A percentile compares a stretch with the other conserved stretches of the same genome.
Conservation (phyloP, 176 grass and related monocot genomes). For the Eleusine coracana region DNA sequence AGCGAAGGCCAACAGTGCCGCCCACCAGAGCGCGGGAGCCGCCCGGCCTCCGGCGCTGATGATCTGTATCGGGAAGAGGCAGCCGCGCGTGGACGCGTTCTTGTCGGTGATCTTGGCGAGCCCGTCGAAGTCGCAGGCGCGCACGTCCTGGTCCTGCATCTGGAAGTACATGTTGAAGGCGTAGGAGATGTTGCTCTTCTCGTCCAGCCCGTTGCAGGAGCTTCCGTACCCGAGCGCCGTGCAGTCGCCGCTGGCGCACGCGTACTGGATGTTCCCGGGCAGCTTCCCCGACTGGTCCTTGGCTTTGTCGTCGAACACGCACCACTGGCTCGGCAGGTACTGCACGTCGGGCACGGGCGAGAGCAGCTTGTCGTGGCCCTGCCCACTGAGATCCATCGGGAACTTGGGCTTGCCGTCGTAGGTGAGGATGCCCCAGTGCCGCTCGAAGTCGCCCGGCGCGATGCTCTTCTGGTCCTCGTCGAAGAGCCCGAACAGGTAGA, state of each 20-base stretch:
- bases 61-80: constrained; percentile 71
- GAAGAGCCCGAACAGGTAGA: constrained; percentile 83
- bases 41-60: constrained; percentile 35
- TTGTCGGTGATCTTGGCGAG: constrained; percentile 65
- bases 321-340: constrained; percentile 71
- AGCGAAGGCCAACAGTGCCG: constrained; percentile 19
- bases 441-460: constrained; percentile 67
- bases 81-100: constrained; percentile 59
- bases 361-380: constrained; percentile 56
- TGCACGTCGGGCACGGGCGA: constrained; percentile 44
- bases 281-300: constrained; percentile 40
- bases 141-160: constrained; percentile 88
- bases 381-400: constrained; percentile 63
- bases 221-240: constrained; percentile 66
- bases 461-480: constrained; percentile 91
- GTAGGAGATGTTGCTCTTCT: constrained; percentile 69
- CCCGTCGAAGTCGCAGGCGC: constrained; percentile 79
- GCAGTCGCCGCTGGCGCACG: constrained; percentile 75
- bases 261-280: constrained; percentile 57
- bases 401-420: constrained; percentile 95
- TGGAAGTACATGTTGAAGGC: constrained; percentile 99
- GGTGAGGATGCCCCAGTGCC: constrained; percentile 84
- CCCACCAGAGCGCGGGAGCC: background rate
- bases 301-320: constrained; percentile 63
- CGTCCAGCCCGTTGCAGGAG: constrained; percentile 61